Percentiles rank a stretch among this genome's conserved stretches.
phyloP scores from a whole-genome alignment of 169 alveolate genomes.

The Cyclospora cayetanensis region DNA sequence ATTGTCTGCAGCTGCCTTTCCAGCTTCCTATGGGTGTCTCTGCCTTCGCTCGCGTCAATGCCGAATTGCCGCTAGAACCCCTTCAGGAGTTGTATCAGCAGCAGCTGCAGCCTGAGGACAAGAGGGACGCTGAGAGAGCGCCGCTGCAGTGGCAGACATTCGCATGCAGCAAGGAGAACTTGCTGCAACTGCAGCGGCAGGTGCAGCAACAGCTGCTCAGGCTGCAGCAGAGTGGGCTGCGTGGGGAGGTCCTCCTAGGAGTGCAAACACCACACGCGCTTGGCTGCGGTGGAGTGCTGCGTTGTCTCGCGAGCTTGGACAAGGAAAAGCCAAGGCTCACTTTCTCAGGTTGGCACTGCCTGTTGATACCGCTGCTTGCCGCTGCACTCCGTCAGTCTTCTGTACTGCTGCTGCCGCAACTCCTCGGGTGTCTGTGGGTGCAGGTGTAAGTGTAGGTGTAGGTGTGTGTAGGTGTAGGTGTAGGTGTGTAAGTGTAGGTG shows the following conservation, averaged over 20 bases:
- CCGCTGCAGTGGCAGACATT: too few relatives aligned
- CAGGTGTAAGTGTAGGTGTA: too few relatives aligned
- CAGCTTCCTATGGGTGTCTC: background rate
- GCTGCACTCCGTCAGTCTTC: background rate
- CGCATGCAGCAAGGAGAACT: background rate
- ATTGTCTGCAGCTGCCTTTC: background rate
- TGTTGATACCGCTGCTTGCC: background rate
- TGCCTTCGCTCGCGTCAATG: background rate
- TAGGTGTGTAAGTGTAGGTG: too few relatives aligned
- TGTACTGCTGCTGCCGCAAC: background rate
- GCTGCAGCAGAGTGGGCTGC: background rate
- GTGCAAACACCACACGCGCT: background rate
- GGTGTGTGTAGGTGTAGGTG: too few relatives aligned
- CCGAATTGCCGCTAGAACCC: background rate
- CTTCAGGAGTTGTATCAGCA: background rate
- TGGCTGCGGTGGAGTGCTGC: background rate
- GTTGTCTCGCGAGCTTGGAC: background rate
- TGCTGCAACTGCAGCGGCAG: slow-evolving; percentile 5
- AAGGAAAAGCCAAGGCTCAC: background rate
- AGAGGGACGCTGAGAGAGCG: background rate
- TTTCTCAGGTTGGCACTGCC: background rate
- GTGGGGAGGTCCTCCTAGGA: background rate
- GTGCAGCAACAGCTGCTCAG: slow-evolving; percentile 14
- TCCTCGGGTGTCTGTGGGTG: too few relatives aligned
- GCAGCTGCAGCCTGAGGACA: background rate